Evolutionary conservation across 306 rosid genomes (phyloP).

Genomic region (Quercus rubra): DNA sequence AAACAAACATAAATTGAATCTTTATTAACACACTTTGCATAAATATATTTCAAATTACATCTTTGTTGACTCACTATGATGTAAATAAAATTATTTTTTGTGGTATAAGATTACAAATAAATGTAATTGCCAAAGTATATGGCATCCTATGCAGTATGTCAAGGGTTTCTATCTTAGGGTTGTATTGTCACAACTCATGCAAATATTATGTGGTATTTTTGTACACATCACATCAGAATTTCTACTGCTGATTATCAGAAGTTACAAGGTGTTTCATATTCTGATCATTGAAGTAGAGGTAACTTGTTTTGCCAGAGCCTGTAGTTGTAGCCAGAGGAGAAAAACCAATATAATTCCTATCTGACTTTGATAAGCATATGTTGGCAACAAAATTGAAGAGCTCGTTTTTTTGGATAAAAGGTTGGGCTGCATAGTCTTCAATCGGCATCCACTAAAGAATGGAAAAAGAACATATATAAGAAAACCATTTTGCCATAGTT

Average conservation of each 20-base stretch:
- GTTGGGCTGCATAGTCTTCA: slow-evolving; percentile 74
- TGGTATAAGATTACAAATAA: too few species aligned
- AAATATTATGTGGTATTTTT: too few species aligned
- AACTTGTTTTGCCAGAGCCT: slow-evolving; percentile 35
- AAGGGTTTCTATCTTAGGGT: too few species aligned
- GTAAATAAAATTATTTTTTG: too few species aligned
- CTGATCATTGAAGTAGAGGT: slow-evolving; percentile 45
- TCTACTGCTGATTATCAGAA: too few species aligned
- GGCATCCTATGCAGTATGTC: too few species aligned
- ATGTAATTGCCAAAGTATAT: too few species aligned
- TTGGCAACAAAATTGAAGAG: slow-evolving; percentile 47
- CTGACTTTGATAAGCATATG: slow-evolving; percentile 45
- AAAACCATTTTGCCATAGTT: neutral
- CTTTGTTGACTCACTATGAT: too few species aligned
- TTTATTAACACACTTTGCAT: too few species aligned
- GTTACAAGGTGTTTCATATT: neutral
- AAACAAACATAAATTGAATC: too few species aligned
- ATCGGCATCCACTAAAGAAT: slow-evolving; percentile 78
- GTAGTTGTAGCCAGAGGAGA: slow-evolving; percentile 30
- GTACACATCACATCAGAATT: neutral
- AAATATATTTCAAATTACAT: too few species aligned
- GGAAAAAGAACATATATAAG: neutral
- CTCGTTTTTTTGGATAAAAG: slow-evolving; percentile 41
- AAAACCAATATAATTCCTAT: slow-evolving; percentile 50
- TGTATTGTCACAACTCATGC: too few species aligned